Evolutionary conservation across 768 basidiomycete genomes (phyloP), one percentile per base, ranked within the genome.

Genomic region (Leccinum arenicola): DNA sequence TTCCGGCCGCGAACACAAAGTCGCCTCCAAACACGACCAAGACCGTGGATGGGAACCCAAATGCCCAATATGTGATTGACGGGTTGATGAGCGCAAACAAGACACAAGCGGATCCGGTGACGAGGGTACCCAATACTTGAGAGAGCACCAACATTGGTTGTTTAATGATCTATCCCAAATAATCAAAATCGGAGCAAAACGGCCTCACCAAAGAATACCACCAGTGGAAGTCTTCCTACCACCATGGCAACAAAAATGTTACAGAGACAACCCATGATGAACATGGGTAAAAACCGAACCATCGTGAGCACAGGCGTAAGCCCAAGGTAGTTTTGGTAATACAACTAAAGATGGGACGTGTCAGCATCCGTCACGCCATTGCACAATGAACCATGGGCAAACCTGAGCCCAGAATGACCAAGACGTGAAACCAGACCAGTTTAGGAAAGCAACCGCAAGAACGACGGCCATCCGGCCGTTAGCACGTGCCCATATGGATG

Each of bases 1-100:
- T 88, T 3, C 91, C 91, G 0, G 84, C 74, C 0, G 91, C 75
- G 65, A 84, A 92, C 2, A 89, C 84, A 61, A 93, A 89, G 66
- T 93, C 91, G 1, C 84, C 89, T 19, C 91, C 91, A 50, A 90
- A 79, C 14, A 91, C 90, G 19, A 82, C 73, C 50, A 88, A 58
- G 40, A 83, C 72, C 0, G 88, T 80, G 1, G 86, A 81, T 0
- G 89, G 88, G 71, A 93, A 93, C 6, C 83, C 33, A 1, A 79
- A 88, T 1, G 85, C 87, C 91, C 91, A 93, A 64, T 86, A 93
- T 2, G 84, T 72, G 7, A 75, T 75, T 0, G 70, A 61, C 0
- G 87, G 81, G 21, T 82, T 62, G 61, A 91, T 88, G 2, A 88
- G 62, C 1, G 89, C 90, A 64, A 91, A 89, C 3, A 91, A 73